These are phyloP conservation scores for Wickerhamiella kazuoi DNA, from an alignment of 805 yeast genomes.

Conservation along the genomic window DNA sequence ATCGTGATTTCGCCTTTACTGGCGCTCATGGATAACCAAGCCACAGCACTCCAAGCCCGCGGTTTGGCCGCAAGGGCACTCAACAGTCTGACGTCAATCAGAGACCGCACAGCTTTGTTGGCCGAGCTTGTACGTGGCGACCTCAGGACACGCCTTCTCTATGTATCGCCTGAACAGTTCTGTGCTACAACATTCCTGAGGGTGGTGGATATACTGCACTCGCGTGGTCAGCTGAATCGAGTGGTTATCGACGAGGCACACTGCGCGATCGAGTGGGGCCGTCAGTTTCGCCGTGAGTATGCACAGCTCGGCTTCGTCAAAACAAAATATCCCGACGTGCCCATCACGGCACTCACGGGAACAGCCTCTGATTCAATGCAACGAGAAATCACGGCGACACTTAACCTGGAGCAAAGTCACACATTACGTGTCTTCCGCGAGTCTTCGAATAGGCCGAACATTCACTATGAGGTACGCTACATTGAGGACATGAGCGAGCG, in stretches of 20 bases:
- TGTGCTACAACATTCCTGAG: conserved; percentile 43
- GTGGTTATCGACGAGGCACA: conserved; percentile 95
- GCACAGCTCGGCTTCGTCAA: conserved; percentile 63
- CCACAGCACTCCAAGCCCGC: conserved; percentile 46
- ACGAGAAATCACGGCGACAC: conserved; percentile 45
- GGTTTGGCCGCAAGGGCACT: conserved; percentile 71
- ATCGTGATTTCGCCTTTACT: conserved; percentile 85
- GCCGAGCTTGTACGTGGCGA: conserved; percentile 46
- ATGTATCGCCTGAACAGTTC: conserved; percentile 74
- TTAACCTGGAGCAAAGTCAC: conserved; percentile 37
- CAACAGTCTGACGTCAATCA: conserved; percentile 51
- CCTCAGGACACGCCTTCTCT: conserved; percentile 62
- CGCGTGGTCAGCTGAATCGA: conserved; percentile 47
- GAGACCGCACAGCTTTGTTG: conserved; percentile 43
- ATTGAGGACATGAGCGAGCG: conserved; percentile 26
- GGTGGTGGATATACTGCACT: conserved; percentile 40
- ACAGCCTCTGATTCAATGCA: conserved; percentile 49
- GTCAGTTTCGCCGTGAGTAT: conserved; percentile 91
- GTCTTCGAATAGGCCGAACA: conserved; percentile 74
- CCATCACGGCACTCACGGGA: conserved; percentile 91
- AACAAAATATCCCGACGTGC: conserved; percentile 52
- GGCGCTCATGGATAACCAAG: conserved; percentile 94
- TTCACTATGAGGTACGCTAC: conserved; percentile 58
- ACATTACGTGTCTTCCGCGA: conserved; percentile 45
- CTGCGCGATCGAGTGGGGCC: conserved; percentile 97